Conservation (phyloP, 148 eudicot species). For the Amaranthus palmeri region DNA sequence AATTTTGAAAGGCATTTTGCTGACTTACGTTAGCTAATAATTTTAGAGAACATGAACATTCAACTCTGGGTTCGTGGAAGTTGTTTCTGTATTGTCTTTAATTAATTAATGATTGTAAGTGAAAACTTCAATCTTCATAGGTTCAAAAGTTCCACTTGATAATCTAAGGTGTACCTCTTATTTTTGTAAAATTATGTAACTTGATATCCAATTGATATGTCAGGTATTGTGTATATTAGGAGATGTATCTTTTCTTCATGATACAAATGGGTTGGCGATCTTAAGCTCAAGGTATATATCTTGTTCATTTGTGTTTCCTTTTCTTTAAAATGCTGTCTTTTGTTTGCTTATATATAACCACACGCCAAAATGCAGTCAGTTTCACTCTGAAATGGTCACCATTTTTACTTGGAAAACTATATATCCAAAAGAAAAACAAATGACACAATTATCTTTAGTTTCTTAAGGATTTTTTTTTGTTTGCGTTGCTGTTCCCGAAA, state of each 20-base stretch:
- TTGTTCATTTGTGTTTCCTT: neutral
- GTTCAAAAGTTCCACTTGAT: neutral
- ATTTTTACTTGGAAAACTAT: neutral
- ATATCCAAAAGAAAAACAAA: neutral
- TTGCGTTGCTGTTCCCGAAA: neutral
- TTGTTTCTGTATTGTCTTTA: neutral
- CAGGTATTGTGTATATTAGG: slow-evolving; percentile 85
- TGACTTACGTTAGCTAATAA: neutral
- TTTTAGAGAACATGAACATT: neutral
- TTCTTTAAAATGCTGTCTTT: neutral
- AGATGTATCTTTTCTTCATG: slow-evolving; percentile 91
- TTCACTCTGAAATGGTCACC: neutral
- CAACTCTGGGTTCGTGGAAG: neutral
- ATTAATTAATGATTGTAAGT: neutral
- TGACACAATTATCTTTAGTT: neutral
- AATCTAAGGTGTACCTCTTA: neutral
- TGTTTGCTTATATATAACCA: neutral
- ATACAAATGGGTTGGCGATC: slow-evolving; percentile 90
- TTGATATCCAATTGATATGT: neutral
- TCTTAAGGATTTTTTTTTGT: neutral
- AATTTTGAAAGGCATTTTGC: neutral
- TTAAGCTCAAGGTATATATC: slow-evolving; percentile 50
- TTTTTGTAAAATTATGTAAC: neutral
- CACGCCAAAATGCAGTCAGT: neutral
- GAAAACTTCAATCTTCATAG: neutral